phyloP scores from a whole-genome alignment of 306 rosid species.

The Nissolia schottii region DNA sequence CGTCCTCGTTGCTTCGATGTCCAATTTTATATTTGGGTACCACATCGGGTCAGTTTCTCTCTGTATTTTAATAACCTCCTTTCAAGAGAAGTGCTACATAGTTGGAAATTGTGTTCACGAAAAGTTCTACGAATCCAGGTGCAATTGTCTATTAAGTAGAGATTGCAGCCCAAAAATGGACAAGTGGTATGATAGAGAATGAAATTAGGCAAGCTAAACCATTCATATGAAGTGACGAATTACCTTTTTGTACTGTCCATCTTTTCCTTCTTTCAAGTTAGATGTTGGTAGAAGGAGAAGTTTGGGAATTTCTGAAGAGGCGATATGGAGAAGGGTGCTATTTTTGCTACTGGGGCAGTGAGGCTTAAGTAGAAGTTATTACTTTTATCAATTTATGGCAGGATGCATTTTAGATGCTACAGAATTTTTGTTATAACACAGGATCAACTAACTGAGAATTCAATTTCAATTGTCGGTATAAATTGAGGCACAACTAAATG shows the following conservation, averaged over 20 bases:
- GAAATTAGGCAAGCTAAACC: too few relatives aligned
- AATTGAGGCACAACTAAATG: background rate
- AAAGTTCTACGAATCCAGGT: too few relatives aligned
- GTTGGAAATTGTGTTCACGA: too few relatives aligned
- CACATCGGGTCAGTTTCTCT: conserved; percentile 68
- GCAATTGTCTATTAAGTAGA: too few relatives aligned
- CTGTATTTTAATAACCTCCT: background rate
- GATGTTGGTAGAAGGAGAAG: background rate
- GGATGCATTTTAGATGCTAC: background rate
- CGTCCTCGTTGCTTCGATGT: conserved; percentile 64
- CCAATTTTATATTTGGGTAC: conserved; percentile 84
- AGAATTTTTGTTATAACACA: background rate
- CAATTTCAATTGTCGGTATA: background rate
- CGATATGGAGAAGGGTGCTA: background rate
- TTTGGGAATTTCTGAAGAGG: background rate
- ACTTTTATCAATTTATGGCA: background rate
- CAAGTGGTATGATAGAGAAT: too few relatives aligned
- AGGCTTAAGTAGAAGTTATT: background rate
- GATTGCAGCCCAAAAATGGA: too few relatives aligned
- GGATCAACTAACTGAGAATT: background rate
- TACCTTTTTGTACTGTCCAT: too few relatives aligned
- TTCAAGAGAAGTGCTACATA: too few relatives aligned
- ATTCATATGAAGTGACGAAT: too few relatives aligned
- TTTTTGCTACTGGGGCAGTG: background rate
- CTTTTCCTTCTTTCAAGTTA: background rate